phyloP scores from a whole-genome alignment of 225 moss, liverwort and hornwort genomes.

The Anthoceros angustus region DNA sequence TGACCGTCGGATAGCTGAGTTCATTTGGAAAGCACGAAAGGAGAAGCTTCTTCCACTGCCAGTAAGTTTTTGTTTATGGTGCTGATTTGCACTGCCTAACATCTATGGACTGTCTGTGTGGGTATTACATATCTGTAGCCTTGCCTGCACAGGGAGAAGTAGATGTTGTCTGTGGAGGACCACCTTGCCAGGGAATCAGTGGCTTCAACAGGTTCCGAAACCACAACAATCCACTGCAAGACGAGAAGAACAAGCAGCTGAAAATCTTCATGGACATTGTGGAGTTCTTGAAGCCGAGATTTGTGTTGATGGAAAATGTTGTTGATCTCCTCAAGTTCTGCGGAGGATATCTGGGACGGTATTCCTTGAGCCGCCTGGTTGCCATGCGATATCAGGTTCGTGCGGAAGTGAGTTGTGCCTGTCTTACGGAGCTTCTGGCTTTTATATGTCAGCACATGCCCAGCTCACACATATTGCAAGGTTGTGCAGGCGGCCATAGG shows the following conservation, averaged over 20 bases:
- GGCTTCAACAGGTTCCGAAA: conserved; percentile 96
- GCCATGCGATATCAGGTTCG: conserved; percentile 81
- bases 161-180: conserved; percentile 94
- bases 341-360: conserved; percentile 69
- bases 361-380: conserved; percentile 79
- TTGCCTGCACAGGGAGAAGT: conserved; percentile 42
- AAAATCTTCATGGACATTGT: conserved; percentile 95
- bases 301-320: conserved; percentile 93
- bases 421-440: neutral
- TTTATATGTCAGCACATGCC: neutral
- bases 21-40: conserved; percentile 41
- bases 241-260: conserved; percentile 83
- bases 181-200: conserved; percentile 94
- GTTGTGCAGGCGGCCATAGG: conserved; percentile 67
- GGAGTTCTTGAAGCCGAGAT: conserved; percentile 79
- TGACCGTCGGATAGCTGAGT: conserved; percentile 54
- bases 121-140: neutral
- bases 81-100: neutral
- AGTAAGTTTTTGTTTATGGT: conserved; percentile 20
- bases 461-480: neutral
- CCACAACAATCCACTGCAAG: conserved; percentile 47
- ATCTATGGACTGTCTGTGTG: neutral
- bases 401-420: no score
- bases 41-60: conserved; percentile 65
- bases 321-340: conserved; percentile 97